Conservation (phyloP, 306 rosid species). For the Canavalia gladiata region DNA sequence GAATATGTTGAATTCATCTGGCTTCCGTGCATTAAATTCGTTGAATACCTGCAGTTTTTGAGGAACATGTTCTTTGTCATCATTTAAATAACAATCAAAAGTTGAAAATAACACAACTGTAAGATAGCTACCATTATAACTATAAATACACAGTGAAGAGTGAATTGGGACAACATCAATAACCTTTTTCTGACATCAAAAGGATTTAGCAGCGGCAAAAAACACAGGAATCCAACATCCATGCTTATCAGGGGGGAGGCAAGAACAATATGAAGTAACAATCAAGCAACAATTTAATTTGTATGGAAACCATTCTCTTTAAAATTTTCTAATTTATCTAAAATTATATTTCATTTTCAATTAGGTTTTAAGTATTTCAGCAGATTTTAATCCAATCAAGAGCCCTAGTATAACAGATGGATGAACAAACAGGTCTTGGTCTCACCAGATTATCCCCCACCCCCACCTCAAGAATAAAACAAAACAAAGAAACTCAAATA, state of each 20-base stretch:
- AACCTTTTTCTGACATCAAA: slow-evolving; percentile 15
- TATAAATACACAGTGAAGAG: background rate
- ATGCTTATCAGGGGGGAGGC: background rate
- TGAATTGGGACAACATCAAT: slow-evolving; percentile 14
- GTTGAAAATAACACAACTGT: slow-evolving; percentile 6
- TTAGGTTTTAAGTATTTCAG: background rate
- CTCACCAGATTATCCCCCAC: background rate
- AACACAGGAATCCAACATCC: slow-evolving; percentile 2
- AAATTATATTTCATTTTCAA: background rate
- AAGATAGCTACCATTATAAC: slow-evolving; percentile 14
- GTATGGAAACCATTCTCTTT: background rate
- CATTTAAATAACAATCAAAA: slow-evolving; percentile 18
- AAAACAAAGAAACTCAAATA: background rate
- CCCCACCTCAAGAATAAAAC: background rate
- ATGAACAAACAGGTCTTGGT: background rate
- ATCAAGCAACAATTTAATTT: slow-evolving; percentile 16
- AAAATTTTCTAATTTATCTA: background rate
- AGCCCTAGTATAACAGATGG: background rate
- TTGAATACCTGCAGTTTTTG: slow-evolving; percentile 72
- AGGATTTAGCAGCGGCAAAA: slow-evolving; percentile 11
- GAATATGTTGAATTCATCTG: slow-evolving; percentile 81
- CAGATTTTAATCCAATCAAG: background rate
- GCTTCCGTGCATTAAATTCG: slow-evolving; percentile 94
- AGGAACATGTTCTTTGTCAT: slow-evolving; percentile 35
- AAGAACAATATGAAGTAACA: background rate